Evolutionary conservation across 139 green algal species (phyloP), one percentile per base, ranked within the genome.

Genomic region (Diplosphaera chodatii): DNA sequence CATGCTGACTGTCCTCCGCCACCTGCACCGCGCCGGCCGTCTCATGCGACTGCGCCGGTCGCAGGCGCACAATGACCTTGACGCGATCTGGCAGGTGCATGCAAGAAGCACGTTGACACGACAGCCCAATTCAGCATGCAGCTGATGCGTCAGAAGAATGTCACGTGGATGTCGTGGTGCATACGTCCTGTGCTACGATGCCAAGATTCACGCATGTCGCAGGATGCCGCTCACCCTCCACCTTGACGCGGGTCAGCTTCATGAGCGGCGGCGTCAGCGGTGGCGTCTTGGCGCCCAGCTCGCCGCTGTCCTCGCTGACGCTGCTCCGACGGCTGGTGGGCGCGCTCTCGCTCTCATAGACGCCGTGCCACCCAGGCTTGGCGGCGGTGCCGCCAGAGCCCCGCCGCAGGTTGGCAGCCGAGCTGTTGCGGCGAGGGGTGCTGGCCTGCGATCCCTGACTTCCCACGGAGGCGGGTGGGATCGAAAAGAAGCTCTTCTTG

Each of bases 41-140:
- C 72, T 84, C 81, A 28, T 73, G 56, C 25, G 66, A 67, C 27
- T 56, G 55, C 16, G 78, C 64, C 0, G 81, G 81, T 16, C 81
- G 64, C 30, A 86, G 66, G 5, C 81, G 74, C 23, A 86, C 68
- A 4, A 82, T 76, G n/a, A 86, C 81, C 29, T 76, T 76, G 32
- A 86, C 81, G 5, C 81, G 71, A 70, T 86, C 81, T 85, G 63
- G 22, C 6, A 6, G 68, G 23, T 66, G 68, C 27, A 21, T 25
- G 25, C 48, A 27, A 59, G 16, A 59, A 5, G 16, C 18, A 25
- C 16, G 48, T 25, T n/a, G 16, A 13, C 37, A 48, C 37, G 8
- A 13, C 37, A 8, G 13, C 13, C 13, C 37, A 48, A 59, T 25
- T 10, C 48, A 59, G 48, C n/a, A n/a, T n/a, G n/a, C n/a, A n/a